A percentile compares a stretch with the other conserved stretches of the same genome.
Conservation (phyloP, 345 rosid species). For the Eucalyptus globulus region DNA sequence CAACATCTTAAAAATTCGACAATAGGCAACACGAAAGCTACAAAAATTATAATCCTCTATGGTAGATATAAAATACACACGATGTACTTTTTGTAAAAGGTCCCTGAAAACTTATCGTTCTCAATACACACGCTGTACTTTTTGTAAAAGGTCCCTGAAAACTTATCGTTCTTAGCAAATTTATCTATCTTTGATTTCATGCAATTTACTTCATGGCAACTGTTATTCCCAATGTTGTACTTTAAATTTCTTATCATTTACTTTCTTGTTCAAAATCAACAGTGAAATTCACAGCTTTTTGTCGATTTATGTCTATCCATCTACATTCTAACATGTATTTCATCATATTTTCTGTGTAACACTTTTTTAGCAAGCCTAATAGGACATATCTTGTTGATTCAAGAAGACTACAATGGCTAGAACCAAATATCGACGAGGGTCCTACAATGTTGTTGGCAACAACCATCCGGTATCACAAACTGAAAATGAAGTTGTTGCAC, state of each 20-base stretch:
- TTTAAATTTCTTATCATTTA: neutral
- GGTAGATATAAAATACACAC: neutral
- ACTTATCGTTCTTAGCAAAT: neutral
- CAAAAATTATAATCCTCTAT: neutral
- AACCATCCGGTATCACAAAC: neutral
- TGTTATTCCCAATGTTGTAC: neutral
- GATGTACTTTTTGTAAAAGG: neutral
- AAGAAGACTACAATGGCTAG: neutral
- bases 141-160: neutral
- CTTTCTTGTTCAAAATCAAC: neutral
- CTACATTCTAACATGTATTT: neutral
- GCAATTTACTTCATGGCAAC: neutral
- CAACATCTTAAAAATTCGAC: neutral
- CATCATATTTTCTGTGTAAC: neutral
- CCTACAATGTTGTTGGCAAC: neutral
- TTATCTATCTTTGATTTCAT: neutral
- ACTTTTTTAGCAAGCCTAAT: neutral
- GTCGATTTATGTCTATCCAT: neutral
- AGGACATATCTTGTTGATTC: neutral
- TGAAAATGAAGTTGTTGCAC: neutral
- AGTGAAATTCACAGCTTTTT: neutral
- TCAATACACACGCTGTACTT: neutral
- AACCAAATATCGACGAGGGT: neutral
- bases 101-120: neutral
- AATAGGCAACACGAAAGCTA: neutral